These are phyloP conservation scores for Phytopythium helicoides DNA, from an alignment of 352 stramenopile species.

Conservation along the genomic window DNA sequence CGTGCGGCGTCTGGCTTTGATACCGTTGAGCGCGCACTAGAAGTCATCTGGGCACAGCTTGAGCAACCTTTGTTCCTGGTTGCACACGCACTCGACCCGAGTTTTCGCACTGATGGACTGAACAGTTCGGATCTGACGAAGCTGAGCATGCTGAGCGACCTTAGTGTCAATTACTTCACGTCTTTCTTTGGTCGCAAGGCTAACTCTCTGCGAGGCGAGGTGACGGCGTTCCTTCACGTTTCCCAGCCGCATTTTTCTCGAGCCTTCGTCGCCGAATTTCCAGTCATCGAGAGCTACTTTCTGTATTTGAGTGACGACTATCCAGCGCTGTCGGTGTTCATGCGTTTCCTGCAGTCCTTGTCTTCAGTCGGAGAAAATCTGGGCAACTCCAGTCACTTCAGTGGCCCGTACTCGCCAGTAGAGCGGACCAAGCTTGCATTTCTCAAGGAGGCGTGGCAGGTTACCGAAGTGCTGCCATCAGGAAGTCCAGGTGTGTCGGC, in stretches of 20 bases:
- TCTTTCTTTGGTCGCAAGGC: slow-evolving; percentile 43
- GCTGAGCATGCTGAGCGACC: slow-evolving; percentile 56
- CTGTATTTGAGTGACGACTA: slow-evolving; percentile 64
- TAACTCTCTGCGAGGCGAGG: slow-evolving; percentile 48
- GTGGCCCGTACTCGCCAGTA: slow-evolving; percentile 10
- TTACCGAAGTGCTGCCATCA: neutral
- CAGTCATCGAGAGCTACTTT: slow-evolving; percentile 60
- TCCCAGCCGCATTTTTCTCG: slow-evolving; percentile 49
- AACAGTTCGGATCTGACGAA: slow-evolving; percentile 46
- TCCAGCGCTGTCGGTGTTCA: slow-evolving; percentile 58
- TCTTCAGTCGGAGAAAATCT: slow-evolving; percentile 18
- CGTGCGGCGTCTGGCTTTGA: slow-evolving; percentile 41
- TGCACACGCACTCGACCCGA: slow-evolving; percentile 57
- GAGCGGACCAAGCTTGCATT: slow-evolving; percentile 28
- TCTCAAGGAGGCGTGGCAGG: slow-evolving; percentile 9
- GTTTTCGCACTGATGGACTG: slow-evolving; percentile 38
- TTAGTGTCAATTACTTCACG: slow-evolving; percentile 53
- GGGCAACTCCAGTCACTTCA: neutral
- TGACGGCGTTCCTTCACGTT: slow-evolving; percentile 65
- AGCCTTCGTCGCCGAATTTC: slow-evolving; percentile 56
- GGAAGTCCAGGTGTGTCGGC: neutral
- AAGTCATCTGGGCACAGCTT: slow-evolving; percentile 47
- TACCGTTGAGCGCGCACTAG: slow-evolving; percentile 43
- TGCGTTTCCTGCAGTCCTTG: slow-evolving; percentile 57
- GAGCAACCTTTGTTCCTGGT: slow-evolving; percentile 71